Percentiles rank a stretch among this genome's conserved stretches.
phyloP scores from a whole-genome alignment of 2,329 filamentous ascomycete genomes.

The Pseudogymnoascus pannorum region DNA sequence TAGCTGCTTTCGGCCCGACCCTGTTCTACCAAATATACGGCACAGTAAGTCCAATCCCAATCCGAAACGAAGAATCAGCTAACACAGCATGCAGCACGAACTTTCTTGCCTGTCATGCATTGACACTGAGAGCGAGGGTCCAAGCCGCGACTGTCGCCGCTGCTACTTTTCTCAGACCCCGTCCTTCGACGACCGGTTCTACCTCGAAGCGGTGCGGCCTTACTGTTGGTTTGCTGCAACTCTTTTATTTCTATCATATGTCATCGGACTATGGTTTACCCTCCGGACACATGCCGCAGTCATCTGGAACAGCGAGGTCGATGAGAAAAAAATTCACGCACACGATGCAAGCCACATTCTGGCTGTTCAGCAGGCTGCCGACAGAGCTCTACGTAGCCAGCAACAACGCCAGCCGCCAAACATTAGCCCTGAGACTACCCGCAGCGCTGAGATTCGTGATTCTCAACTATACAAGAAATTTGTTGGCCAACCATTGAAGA shows the following conservation, averaged over 20 bases:
- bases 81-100: slow-evolving; percentile 59
- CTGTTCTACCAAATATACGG: slow-evolving; percentile 99
- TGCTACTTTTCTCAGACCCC: slow-evolving; percentile 92
- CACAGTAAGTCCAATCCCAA: slow-evolving; percentile 48
- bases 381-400: slow-evolving; percentile 19
- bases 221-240: slow-evolving; percentile 86
- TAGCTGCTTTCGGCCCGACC: slow-evolving; percentile 90
- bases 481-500: slow-evolving; percentile 76
- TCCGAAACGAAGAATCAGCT: slow-evolving; percentile 25
- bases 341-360: slow-evolving; percentile 23
- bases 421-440: slow-evolving; percentile 19
- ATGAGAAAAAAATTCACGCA: slow-evolving; percentile 59
- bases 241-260: slow-evolving; percentile 83
- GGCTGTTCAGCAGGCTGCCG: slow-evolving; percentile 17
- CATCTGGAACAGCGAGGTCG: slow-evolving; percentile 84
- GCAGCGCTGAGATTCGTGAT: slow-evolving; percentile 64
- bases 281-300: slow-evolving; percentile 91
- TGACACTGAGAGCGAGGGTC: slow-evolving; percentile 35
- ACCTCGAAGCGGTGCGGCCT: slow-evolving; percentile 79
- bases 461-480: slow-evolving; percentile 90
- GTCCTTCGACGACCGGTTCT: slow-evolving; percentile 80
- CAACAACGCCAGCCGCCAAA: slow-evolving; percentile 22
- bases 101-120: slow-evolving; percentile 70
- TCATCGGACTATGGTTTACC: slow-evolving; percentile 92
- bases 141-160: slow-evolving; percentile 69